Conservation (phyloP, 306 rosid species). For the Sophora flavescens region DNA sequence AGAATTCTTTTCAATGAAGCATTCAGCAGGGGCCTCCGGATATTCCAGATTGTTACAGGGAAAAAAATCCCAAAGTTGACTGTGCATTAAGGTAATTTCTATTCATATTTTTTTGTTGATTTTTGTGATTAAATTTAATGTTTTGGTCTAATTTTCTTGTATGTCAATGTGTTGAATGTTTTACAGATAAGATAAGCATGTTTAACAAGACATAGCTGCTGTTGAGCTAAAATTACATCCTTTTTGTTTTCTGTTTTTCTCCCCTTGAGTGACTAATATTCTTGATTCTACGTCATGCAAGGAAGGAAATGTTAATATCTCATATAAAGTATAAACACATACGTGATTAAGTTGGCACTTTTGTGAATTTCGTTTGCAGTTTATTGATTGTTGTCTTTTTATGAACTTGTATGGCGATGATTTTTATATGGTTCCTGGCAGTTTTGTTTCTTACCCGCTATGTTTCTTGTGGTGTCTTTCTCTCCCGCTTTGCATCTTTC, state of each 20-base stretch:
- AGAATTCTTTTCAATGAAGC: slow-evolving; percentile 63
- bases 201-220: slow-evolving; percentile 30
- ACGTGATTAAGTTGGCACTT: slow-evolving; percentile 5
- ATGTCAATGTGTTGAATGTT: slow-evolving; percentile 13
- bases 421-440: slow-evolving; percentile 12
- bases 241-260: slow-evolving; percentile 6
- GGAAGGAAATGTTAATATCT: slow-evolving; percentile 13
- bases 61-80: slow-evolving; percentile 69
- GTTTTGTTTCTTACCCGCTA: background rate
- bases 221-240: slow-evolving; percentile 23
- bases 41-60: slow-evolving; percentile 59
- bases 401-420: slow-evolving; percentile 7
- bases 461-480: background rate
- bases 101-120: slow-evolving; percentile 9
- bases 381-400: slow-evolving; percentile 13
- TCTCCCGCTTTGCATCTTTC: background rate
- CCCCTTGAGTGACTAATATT: slow-evolving; percentile 25
- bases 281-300: slow-evolving; percentile 38
- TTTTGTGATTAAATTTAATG: slow-evolving; percentile 22
- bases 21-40: slow-evolving; percentile 65
- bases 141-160: slow-evolving; percentile 4
- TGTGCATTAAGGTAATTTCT: slow-evolving; percentile 63
- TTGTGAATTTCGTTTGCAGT: slow-evolving; percentile 17
- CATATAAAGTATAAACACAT: background rate
- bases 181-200: slow-evolving; percentile 4